Conservation (phyloP, 1,139 yeast species). For the Hyphopichia fennica region DNA sequence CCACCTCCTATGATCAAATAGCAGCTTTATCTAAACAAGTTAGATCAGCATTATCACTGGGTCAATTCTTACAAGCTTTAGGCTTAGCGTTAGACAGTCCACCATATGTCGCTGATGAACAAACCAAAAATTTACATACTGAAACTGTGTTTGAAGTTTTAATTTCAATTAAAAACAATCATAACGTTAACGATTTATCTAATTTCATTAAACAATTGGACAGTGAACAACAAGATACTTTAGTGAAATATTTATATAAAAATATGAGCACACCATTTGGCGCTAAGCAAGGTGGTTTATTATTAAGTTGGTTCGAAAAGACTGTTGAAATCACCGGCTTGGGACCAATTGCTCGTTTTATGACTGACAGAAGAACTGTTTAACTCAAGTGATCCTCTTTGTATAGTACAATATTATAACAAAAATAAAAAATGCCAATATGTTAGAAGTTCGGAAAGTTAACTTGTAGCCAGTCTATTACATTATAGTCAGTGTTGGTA, state of each 20-base stretch:
- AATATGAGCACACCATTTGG: constrained; percentile 79
- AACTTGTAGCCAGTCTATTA: too few relatives aligned
- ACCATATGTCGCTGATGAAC: constrained; percentile 76
- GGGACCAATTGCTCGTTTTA: constrained; percentile 83
- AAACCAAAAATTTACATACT: constrained; percentile 48
- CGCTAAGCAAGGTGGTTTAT: constrained; percentile 82
- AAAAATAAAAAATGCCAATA: neutral
- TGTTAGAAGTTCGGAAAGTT: too few relatives aligned
- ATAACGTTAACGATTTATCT: constrained; percentile 56
- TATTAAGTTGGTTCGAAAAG: constrained; percentile 92
- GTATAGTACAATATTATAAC: neutral
- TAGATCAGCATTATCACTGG: constrained; percentile 66
- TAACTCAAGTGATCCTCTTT: constrained; percentile 17
- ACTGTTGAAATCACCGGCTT: constrained; percentile 81
- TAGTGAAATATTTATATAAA: constrained; percentile 82
- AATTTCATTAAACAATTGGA: constrained; percentile 58
- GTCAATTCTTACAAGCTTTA: constrained; percentile 70
- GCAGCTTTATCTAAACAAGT: constrained; percentile 56
- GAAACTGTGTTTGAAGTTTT: constrained; percentile 73
- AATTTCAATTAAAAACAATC: constrained; percentile 66
- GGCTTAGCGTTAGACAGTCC: constrained; percentile 65
- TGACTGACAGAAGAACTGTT: constrained; percentile 83
- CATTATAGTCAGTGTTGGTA: too few relatives aligned
- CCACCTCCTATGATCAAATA: constrained; percentile 49
- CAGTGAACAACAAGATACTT: constrained; percentile 68